Evolutionary conservation across 2,329 filamentous ascomycete genomes (phyloP).

Genomic region (Sporothrix brasiliensis): DNA sequence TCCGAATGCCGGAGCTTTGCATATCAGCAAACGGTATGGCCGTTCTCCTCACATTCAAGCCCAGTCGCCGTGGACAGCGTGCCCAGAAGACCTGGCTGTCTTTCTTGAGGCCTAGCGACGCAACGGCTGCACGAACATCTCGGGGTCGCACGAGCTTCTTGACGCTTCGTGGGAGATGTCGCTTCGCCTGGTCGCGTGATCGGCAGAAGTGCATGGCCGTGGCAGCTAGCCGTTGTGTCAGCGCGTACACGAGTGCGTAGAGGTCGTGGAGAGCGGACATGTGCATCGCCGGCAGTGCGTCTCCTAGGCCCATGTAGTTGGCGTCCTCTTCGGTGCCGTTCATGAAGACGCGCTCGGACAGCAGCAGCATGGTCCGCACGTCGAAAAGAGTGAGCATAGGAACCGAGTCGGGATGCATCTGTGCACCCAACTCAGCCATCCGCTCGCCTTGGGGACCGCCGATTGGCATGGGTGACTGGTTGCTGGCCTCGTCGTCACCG

Average conservation of each 20-base stretch:
- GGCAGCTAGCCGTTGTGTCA: constrained; percentile 71
- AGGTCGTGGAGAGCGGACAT: constrained; percentile 78
- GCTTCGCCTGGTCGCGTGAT: constrained; percentile 64
- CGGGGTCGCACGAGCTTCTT: constrained; percentile 45
- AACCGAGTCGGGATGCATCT: constrained; percentile 36
- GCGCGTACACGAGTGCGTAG: constrained; percentile 64
- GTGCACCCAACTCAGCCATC: background rate
- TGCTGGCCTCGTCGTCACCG: constrained; percentile 6
- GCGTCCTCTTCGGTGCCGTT: constrained; percentile 63
- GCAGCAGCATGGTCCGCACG: constrained; percentile 60
- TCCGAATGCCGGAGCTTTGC: background rate
- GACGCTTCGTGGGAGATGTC: constrained; percentile 35
- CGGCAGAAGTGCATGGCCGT: constrained; percentile 70
- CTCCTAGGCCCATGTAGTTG: constrained; percentile 68
- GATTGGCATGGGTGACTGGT: background rate
- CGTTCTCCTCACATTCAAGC: constrained; percentile 51
- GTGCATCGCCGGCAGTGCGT: constrained; percentile 66
- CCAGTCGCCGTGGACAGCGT: constrained; percentile 52
- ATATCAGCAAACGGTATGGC: constrained; percentile 23
- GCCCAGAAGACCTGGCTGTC: constrained; percentile 52
- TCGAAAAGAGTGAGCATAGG: constrained; percentile 62
- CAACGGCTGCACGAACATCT: constrained; percentile 55
- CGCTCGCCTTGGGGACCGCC: background rate
- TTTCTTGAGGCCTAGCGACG: constrained; percentile 50
- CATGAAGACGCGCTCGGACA: constrained; percentile 75